These are phyloP conservation scores for Daldinia sp. DNA, from an alignment of 2,329 filamentous ascomycete genomes.

Conservation along the genomic window DNA sequence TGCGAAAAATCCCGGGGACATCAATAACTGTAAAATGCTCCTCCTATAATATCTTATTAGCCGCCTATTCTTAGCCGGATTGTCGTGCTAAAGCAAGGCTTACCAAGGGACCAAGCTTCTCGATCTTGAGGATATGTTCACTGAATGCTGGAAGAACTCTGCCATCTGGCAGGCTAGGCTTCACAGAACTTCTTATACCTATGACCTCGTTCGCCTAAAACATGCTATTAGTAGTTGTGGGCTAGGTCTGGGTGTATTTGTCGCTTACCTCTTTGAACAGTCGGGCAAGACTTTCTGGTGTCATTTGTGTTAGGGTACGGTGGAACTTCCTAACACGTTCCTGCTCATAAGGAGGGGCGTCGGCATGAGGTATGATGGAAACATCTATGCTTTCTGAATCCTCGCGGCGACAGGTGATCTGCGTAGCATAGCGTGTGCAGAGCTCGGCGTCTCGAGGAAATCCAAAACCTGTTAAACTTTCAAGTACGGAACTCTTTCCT, in stretches of 20 bases:
- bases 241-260: not conserved
- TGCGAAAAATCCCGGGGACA: constrained; percentile 62
- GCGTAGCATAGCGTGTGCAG: constrained; percentile 59
- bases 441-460: constrained; percentile 56
- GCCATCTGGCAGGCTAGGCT: constrained; percentile 3
- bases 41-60: constrained; percentile 41
- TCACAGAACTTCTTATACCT: constrained; percentile 50
- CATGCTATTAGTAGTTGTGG: constrained; percentile 5
- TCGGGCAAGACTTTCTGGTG: constrained; percentile 44
- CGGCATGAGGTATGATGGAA: constrained; percentile 51
- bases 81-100: constrained; percentile 9
- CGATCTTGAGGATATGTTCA: constrained; percentile 55
- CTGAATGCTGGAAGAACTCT: constrained; percentile 51
- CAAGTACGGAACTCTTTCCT: constrained; percentile 84
- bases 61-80: too few relatives aligned
- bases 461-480: constrained; percentile 64
- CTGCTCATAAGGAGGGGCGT: constrained; percentile 35
- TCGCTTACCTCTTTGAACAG: constrained; percentile 53
- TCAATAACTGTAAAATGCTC: constrained; percentile 62
- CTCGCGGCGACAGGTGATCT: constrained; percentile 56
- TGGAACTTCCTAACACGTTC: constrained; percentile 44
- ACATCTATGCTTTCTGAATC: constrained; percentile 48
- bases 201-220: constrained; percentile 54
- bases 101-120: constrained; percentile 55
- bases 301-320: constrained; percentile 39